Percentiles rank a stretch among this genome's conserved stretches.
Conservation (phyloP, 192 early-diverging fungal species). For the Linnemannia exigua region DNA sequence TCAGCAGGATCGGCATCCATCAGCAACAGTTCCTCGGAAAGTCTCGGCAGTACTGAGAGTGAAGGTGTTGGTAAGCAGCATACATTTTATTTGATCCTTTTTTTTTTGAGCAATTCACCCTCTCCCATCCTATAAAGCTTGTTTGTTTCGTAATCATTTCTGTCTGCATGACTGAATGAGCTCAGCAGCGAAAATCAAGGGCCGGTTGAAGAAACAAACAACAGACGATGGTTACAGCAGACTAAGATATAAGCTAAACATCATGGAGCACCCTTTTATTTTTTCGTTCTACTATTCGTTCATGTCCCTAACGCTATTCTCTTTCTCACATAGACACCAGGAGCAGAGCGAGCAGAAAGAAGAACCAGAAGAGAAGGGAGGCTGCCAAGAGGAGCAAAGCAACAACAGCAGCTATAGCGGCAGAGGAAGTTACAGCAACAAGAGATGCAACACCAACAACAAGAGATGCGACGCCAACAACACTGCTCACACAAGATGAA, state of each 20-base stretch:
- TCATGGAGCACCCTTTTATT: not conserved
- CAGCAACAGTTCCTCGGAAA: not conserved
- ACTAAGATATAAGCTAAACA: not conserved
- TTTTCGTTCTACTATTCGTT: not conserved
- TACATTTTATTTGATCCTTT: not conserved
- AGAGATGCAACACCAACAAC: not conserved
- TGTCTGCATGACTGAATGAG: not conserved
- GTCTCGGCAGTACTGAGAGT: not conserved
- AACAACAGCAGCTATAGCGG: too few relatives aligned
- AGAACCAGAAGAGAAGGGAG: slow-evolving; percentile 22
- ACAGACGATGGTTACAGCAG: not conserved
- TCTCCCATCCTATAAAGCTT: not conserved
- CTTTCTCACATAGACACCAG: not conserved
- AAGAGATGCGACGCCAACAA: not conserved
- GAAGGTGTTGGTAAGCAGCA: not conserved
- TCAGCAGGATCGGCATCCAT: not conserved
- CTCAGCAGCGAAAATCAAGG: not conserved
- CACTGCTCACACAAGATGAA: not conserved
- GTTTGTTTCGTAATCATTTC: not conserved
- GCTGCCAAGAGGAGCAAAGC: slow-evolving; percentile 7
- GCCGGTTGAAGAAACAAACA: not conserved
- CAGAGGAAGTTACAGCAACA: too few relatives aligned
- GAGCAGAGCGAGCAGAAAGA: not conserved
- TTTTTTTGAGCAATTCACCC: not conserved
- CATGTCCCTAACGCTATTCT: not conserved